Percentiles rank a stretch among this genome's conserved stretches.
Conservation (phyloP, 495 filamentous ascomycete species). For the Penicillium soppii region DNA sequence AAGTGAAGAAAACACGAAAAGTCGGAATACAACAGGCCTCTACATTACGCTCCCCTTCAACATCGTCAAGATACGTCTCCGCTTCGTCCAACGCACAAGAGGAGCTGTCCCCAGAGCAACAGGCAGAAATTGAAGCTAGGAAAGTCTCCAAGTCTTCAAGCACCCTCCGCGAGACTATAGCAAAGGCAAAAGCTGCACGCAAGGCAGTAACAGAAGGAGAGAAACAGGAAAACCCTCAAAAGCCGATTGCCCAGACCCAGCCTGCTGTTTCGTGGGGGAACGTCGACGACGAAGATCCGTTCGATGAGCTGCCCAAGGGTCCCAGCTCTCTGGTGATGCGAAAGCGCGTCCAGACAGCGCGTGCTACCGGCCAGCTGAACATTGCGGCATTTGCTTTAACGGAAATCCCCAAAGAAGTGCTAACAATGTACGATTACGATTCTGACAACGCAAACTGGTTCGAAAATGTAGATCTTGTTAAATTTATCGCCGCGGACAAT, state of each 20-base stretch:
- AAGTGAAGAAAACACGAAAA: slow-evolving; percentile 47
- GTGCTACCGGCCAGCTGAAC: slow-evolving; percentile 81
- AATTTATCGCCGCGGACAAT: slow-evolving; percentile 89
- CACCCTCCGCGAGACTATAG: slow-evolving; percentile 85
- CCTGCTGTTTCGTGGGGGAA: slow-evolving; percentile 38
- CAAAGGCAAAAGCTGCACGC: slow-evolving; percentile 86
- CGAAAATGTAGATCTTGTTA: slow-evolving; percentile 88
- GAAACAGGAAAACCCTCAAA: slow-evolving; percentile 12
- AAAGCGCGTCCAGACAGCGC: slow-evolving; percentile 72
- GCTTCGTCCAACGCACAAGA: slow-evolving; percentile 31
- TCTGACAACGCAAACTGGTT: slow-evolving; percentile 73
- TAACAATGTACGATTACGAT: slow-evolving; percentile 83
- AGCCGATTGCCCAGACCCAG: slow-evolving; percentile 14
- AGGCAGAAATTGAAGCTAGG: slow-evolving; percentile 32
- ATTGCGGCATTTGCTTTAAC: slow-evolving; percentile 82
- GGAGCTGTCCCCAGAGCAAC: slow-evolving; percentile 29
- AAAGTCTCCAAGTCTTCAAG: slow-evolving; percentile 69
- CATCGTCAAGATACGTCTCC: slow-evolving; percentile 32
- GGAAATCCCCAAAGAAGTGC: slow-evolving; percentile 77
- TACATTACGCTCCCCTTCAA: slow-evolving; percentile 31
- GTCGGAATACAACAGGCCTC: slow-evolving; percentile 27
- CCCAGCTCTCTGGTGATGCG: slow-evolving; percentile 63
- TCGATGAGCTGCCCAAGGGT: slow-evolving; percentile 62
- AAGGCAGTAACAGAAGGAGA: slow-evolving; percentile 52
- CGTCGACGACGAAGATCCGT: slow-evolving; percentile 61